Percentiles rank a stretch among this genome's conserved stretches.
Conservation (phyloP, 805 yeast genomes). For the Myxozyma melibiosi region DNA sequence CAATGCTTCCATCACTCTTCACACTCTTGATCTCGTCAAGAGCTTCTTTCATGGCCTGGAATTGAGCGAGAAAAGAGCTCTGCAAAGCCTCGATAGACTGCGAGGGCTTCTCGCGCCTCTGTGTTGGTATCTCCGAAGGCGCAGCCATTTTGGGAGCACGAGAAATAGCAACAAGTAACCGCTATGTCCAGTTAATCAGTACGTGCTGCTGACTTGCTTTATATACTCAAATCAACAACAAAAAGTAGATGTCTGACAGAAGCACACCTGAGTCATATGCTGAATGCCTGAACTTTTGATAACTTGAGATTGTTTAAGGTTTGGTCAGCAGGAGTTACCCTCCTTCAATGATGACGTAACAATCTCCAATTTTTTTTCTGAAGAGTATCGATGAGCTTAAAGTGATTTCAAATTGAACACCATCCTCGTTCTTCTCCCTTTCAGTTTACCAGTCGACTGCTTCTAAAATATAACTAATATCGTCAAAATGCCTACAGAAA, state of each 20-base stretch:
- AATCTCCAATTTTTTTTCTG: background rate
- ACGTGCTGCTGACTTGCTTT: too few species aligned
- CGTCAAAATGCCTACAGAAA: slow-evolving; percentile 53
- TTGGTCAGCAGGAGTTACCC: background rate
- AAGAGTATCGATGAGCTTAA: slow-evolving; percentile 8
- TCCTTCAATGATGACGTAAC: background rate
- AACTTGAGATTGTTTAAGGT: background rate
- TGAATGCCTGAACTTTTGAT: too few species aligned
- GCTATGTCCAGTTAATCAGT: background rate
- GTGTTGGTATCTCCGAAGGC: background rate
- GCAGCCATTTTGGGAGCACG: background rate
- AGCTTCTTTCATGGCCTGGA: slow-evolving; percentile 16
- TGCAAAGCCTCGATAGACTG: background rate
- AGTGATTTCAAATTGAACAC: too few species aligned
- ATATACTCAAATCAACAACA: too few species aligned
- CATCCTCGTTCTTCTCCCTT: too few species aligned
- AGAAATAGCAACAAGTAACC: background rate
- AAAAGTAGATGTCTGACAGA: too few species aligned
- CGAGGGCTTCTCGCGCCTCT: background rate
- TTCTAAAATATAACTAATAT: too few species aligned
- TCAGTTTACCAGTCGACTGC: too few species aligned
- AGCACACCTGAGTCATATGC: too few species aligned
- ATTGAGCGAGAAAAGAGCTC: slow-evolving; percentile 12
- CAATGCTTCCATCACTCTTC: background rate
- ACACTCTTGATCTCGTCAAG: background rate